Conservation (phyloP, 768 basidiomycete species). For the Tricholoma sp. region DNA sequence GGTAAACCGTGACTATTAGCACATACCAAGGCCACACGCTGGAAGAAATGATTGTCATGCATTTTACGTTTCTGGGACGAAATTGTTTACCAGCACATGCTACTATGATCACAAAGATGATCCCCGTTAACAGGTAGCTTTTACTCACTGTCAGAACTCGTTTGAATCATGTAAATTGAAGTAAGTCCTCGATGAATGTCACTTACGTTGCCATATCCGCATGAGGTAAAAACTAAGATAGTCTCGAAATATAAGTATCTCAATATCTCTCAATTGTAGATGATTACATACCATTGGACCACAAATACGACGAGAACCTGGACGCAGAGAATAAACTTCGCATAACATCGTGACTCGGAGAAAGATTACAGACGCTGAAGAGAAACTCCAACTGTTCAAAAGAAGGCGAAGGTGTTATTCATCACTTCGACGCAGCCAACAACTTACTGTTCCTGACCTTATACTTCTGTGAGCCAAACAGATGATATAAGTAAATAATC, state of each 20-base stretch:
- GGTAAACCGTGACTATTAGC: not conserved
- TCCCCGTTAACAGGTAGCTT: slow-evolving; percentile 26
- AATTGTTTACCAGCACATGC: slow-evolving; percentile 23
- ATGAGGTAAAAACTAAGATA: slow-evolving; percentile 39
- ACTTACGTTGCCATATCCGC: slow-evolving; percentile 44
- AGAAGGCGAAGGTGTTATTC: not conserved
- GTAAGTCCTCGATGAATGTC: not conserved
- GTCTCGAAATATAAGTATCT: not conserved
- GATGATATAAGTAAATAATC: not conserved
- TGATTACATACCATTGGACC: slow-evolving; percentile 40
- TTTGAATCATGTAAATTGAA: not conserved
- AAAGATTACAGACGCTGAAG: slow-evolving; percentile 32
- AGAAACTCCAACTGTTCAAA: slow-evolving; percentile 37
- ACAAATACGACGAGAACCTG: slow-evolving; percentile 48
- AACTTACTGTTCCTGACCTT: slow-evolving; percentile 36
- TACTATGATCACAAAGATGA: slow-evolving; percentile 27
- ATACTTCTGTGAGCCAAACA: not conserved
- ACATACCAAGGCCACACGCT: slow-evolving; percentile 32
- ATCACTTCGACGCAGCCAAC: not conserved
- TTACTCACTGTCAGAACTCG: slow-evolving; percentile 30
- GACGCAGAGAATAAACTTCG: not conserved
- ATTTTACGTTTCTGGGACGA: no score
- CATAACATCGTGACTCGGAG: not conserved
- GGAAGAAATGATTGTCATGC: not conserved
- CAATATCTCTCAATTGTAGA: not conserved